These are phyloP conservation scores for Trichoderma lentiforme DNA, from an alignment of 2,329 filamentous ascomycete genomes.

Conservation along the genomic window DNA sequence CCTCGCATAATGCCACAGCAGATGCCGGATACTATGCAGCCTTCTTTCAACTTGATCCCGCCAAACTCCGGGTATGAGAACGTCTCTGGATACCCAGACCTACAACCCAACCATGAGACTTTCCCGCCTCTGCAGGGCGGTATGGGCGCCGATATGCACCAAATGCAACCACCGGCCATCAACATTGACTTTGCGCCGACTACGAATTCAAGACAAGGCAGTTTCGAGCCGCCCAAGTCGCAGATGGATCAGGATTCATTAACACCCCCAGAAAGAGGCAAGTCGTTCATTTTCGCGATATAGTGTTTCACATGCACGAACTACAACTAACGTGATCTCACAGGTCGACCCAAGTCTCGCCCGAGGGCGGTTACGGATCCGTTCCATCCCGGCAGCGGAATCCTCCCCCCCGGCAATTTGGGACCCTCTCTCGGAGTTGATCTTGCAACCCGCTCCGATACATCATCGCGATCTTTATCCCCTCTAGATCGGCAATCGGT, in stretches of 20 bases:
- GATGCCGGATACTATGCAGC: conserved; percentile 50
- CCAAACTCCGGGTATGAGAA: conserved; percentile 39
- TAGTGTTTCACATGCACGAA: not conserved
- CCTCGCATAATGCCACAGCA: conserved; percentile 58
- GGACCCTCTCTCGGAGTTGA: conserved; percentile 52
- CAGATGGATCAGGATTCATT: conserved; percentile 73
- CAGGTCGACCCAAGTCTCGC: conserved; percentile 48
- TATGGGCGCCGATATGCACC: conserved; percentile 59
- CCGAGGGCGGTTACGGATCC: conserved; percentile 59
- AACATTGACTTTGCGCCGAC: conserved; percentile 89
- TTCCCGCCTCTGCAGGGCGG: conserved; percentile 51
- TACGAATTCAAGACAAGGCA: conserved; percentile 49
- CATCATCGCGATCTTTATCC: conserved; percentile 55
- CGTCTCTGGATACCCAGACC: conserved; percentile 35
- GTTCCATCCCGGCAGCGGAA: conserved; percentile 45
- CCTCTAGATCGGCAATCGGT: conserved; percentile 52
- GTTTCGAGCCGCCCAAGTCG: conserved; percentile 53
- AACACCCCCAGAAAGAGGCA: conserved; percentile 74
- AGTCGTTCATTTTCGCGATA: conserved; percentile 21
- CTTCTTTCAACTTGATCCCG: conserved; percentile 42
- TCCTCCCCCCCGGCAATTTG: conserved; percentile 40
- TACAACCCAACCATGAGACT: conserved; percentile 43
- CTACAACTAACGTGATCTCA: conserved; percentile 18
- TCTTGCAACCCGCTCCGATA: conserved; percentile 43
- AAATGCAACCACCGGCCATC: conserved; percentile 90